phyloP scores from a whole-genome alignment of 768 basidiomycete genomes.

The Lactifluus echinatus region DNA sequence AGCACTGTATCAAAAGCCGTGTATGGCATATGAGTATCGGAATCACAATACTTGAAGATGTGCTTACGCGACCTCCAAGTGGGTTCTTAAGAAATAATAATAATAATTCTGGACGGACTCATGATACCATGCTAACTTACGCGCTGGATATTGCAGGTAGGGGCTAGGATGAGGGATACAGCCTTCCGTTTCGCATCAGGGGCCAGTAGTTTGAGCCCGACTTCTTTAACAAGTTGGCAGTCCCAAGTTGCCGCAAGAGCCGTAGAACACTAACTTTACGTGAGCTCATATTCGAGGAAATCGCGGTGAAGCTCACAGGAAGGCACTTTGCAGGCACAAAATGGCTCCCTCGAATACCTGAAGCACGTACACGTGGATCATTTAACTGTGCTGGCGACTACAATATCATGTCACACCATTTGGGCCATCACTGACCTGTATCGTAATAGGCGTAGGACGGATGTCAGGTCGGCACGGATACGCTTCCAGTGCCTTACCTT shows the following conservation, averaged over 20 bases:
- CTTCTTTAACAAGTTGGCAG: slow-evolving; percentile 48
- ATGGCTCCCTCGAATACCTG: slow-evolving; percentile 56
- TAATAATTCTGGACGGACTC: neutral
- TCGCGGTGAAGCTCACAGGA: slow-evolving; percentile 36
- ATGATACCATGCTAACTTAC: slow-evolving; percentile 29
- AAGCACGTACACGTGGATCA: neutral
- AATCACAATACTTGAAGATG: slow-evolving; percentile 12
- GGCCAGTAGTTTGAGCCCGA: slow-evolving; percentile 58
- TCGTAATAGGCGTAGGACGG: neutral
- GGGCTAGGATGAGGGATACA: slow-evolving; percentile 63
- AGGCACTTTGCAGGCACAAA: slow-evolving; percentile 78
- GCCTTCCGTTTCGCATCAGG: slow-evolving; percentile 62
- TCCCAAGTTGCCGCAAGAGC: slow-evolving; percentile 67
- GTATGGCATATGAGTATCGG: neutral
- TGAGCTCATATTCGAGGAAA: neutral
- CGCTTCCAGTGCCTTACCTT: slow-evolving; percentile 42
- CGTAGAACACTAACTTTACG: slow-evolving; percentile 43
- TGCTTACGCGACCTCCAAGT: slow-evolving; percentile 54
- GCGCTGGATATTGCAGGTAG: slow-evolving; percentile 80
- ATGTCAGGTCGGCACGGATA: neutral
- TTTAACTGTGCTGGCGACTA: neutral
- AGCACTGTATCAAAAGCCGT: slow-evolving; percentile 36
- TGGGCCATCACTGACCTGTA: slow-evolving; percentile 68
- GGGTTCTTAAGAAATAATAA: slow-evolving; percentile 41
- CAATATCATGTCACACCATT: slow-evolving; percentile 41